Base-by-base conservation (phyloP, 2,329 filamentous ascomycete species). In the Neofusicoccum cordaticola region DNA sequence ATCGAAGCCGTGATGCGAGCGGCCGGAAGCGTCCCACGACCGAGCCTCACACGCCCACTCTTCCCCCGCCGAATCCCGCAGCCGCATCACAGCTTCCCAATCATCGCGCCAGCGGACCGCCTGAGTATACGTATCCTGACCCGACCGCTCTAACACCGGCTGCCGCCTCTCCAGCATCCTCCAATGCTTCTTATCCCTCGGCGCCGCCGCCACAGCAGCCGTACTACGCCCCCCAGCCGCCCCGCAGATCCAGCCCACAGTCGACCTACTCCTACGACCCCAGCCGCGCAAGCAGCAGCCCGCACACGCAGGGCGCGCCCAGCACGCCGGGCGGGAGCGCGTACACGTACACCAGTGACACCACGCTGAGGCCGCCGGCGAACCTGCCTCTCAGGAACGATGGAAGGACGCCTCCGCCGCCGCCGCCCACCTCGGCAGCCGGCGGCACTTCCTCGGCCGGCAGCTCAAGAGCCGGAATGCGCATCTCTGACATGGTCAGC, bases 41-140 rank as follows among this genome's bases (percentile, higher is more conserved):
- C 47, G 81, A 83, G 75, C 81, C 81, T 71, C 81, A 83, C 68
- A 82, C 81, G 65, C 81, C 81, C 34, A 83, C 81, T 51, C 73
- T 82, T 67, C 79, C 81, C 58, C 81, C 81, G 65, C 81, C 81
- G 63, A 79, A 80, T 70, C 81, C 77, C 48, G 80, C 77, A 68
- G 71, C 75, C 68, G 75, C 75, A 66, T 75, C 77, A 71, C 78
- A 79, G 69, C 72, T 75, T 68, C 71, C 75, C 71, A 72, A 70
- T 74, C 73, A 71, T 67, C 66, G 60, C 67, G 56, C 56, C 56
- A 60, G 56, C 56, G 56, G 56, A 37, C 69, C 75, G 66, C 72
- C 69, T 64, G 75, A 78, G 48, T 80, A 80, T 72, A 71, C 72
- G 37, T 80, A 80, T 70, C 74, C 77, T 71, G 79, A 81, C 70